Base-by-base conservation (phyloP, 2,329 filamentous ascomycete genomes). In the Paraphoma sp. region DNA sequence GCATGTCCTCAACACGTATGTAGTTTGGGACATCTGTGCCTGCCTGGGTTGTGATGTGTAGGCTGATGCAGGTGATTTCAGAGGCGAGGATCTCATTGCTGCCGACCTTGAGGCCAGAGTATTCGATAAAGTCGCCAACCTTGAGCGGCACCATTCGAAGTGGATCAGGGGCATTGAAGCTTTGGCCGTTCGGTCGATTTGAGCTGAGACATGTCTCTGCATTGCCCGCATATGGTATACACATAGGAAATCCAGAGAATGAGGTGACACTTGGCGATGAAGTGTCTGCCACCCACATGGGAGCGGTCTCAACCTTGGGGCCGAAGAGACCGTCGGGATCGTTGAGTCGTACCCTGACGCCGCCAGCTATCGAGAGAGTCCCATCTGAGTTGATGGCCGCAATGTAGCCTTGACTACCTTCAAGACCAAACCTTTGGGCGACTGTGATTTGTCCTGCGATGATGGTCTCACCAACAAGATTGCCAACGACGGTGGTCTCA, bases 201-300 rank as follows among this genome's bases (percentile, higher is more conserved):
- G 71, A 71, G 10, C 56, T 44, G 7, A 76, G 76, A 56, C 79
- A 81, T 14, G 72, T 67, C 0, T 65, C 48, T 42, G 79, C 75
- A 33, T 63, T 67, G 23, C 68, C 54, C 18, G 76, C 78, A 14
- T 82, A 74, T 0, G 80, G 81, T 16, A 84, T 79, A 53, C 82
- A 84, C 81, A 84, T 83, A 1, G 82, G 82, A 48, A 83, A 83
- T 0, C 82, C 82, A 11, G 78, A 80, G 66, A 82, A 83, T 1
- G 80, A 78, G 2, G 75, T 77, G 51, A 84, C 75, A 48, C 77
- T 80, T 0, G 82, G 82, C 55, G 78, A 84, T 54, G 79, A 71
- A 51, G 82, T 81, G 58, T 84, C 82, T 1, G 80, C 80, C 0
- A 80, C 79, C 69, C 82, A 82, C 54, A 79, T 76, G 0, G 79